Percentiles rank a stretch among this genome's conserved stretches.
These are phyloP conservation scores for Aspergillus melleus DNA, from an alignment of 2,329 filamentous ascomycete species.

Conservation along the genomic window DNA sequence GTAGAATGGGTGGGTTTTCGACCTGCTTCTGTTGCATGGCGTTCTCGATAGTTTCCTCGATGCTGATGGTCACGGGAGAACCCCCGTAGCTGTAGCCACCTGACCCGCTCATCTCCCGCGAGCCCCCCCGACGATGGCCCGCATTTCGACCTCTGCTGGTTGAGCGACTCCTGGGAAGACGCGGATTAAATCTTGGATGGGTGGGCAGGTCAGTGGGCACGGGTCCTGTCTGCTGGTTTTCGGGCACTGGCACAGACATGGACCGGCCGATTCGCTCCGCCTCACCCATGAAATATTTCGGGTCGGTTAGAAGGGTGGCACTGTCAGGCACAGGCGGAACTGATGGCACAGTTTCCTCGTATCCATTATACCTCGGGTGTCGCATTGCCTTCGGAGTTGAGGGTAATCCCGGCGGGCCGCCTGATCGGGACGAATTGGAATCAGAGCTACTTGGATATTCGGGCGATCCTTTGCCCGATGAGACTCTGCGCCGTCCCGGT, in stretches of 20 bases:
- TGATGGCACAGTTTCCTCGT: slow-evolving; percentile 52
- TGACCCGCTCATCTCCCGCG: slow-evolving; percentile 23
- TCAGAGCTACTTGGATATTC: slow-evolving; percentile 41
- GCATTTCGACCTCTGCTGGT: slow-evolving; percentile 38
- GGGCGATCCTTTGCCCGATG: slow-evolving; percentile 41
- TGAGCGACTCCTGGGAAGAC: slow-evolving; percentile 41
- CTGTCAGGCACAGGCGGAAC: slow-evolving; percentile 59
- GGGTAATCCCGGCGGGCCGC: slow-evolving; percentile 70
- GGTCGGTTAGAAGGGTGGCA: slow-evolving; percentile 36
- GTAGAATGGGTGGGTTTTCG: slow-evolving; percentile 52
- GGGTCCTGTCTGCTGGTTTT: slow-evolving; percentile 23
- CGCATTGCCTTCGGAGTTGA: slow-evolving; percentile 91
- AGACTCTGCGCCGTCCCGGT: slow-evolving; percentile 30
- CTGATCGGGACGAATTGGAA: slow-evolving; percentile 45
- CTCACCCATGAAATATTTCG: slow-evolving; percentile 37
- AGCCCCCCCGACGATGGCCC: slow-evolving; percentile 33
- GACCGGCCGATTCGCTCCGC: slow-evolving; percentile 38
- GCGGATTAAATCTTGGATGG: slow-evolving; percentile 43
- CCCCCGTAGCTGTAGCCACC: slow-evolving; percentile 28
- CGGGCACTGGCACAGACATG: slow-evolving; percentile 40
- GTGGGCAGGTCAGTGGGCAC: slow-evolving; percentile 37
- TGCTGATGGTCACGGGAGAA: slow-evolving; percentile 50
- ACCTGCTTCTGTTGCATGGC: slow-evolving; percentile 21
- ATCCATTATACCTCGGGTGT: slow-evolving; percentile 63
- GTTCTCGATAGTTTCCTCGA: slow-evolving; percentile 55